Evolutionary conservation across 2,329 filamentous ascomycete species (phyloP), one percentile per base, ranked within the genome.

Genomic region (Colletotrichum graminicola): DNA sequence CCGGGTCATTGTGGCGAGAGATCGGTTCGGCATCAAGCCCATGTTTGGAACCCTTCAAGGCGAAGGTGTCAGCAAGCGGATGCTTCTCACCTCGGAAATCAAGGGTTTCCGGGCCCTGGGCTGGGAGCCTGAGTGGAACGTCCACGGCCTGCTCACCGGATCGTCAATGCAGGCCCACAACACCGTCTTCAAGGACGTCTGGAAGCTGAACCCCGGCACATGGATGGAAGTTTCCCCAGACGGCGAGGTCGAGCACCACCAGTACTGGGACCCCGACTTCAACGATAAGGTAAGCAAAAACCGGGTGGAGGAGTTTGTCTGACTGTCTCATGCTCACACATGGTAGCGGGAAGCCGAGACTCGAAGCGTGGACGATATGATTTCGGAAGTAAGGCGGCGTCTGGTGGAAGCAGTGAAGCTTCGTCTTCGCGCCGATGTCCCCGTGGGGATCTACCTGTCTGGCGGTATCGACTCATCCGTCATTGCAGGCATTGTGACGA

Each of bases 401-500:
- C 75, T 90, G 16, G 75, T 88, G 1, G 86, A 90, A 41, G 82
- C 87, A 0, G 79, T 90, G 14, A 82, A 82, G n/a, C 73, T 88
- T 23, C 84, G 88, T 6, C 79, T 90, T 12, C 82, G 84, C 21
- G 88, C 88, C 1, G 88, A 90, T 75, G 88, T 90, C 0, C 86
- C 87, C 0, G 80, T 90, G 3, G 88, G 86, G 2, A 79, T 90
- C 62, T 90, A 88, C 67, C 79, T 90, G 0, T 86, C 83, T 29
- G 88, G 89, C 5, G 89, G 88, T 1, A 84, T 90, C 60, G 88
- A 90, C 75, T 89, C 86, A 0, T 89, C 87, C 0, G 81, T 84
- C 1, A 78, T 90, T 29, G 88, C 88, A 10, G 88, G 88, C 3
- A 89, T 90, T 74, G 84, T 86, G 2, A 84, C 83, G 1, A 80